Evolutionary conservation across 352 stramenopile species (phyloP).

Genomic region (Stramenopiles sp.): DNA sequence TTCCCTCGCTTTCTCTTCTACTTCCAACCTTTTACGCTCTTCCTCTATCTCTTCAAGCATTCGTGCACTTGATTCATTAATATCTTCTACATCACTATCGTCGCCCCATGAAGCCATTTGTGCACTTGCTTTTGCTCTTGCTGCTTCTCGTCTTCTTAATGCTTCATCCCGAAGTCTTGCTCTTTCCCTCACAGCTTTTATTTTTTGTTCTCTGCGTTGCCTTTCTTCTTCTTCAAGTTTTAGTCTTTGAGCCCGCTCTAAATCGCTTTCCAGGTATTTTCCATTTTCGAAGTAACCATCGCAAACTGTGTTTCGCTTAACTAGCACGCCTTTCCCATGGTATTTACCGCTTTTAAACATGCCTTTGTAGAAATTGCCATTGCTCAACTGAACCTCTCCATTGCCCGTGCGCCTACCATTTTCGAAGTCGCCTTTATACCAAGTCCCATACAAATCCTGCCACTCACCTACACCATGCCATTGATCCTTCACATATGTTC

Average conservation of each 20-base stretch:
- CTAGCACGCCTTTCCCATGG: background rate
- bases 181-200: background rate
- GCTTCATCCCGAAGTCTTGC: background rate
- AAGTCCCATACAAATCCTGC: background rate
- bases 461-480: background rate
- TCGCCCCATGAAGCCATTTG: background rate
- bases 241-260: background rate
- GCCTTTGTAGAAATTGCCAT: constrained; percentile 1
- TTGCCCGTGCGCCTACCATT: background rate
- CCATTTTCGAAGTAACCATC: background rate
- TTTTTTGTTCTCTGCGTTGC: background rate
- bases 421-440: background rate
- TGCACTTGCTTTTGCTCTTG: background rate
- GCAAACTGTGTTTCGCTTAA: background rate
- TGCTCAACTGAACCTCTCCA: background rate
- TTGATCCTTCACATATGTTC: background rate
- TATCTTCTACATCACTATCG: background rate
- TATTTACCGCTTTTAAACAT: background rate
- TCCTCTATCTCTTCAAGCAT: background rate
- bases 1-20: background rate
- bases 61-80: background rate
- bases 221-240: background rate
- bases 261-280: background rate
- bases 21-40: background rate
- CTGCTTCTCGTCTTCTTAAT: background rate